Evolutionary conservation across 2,329 filamentous ascomycete genomes (phyloP).

Genomic region (Pseudocercospora musae): DNA sequence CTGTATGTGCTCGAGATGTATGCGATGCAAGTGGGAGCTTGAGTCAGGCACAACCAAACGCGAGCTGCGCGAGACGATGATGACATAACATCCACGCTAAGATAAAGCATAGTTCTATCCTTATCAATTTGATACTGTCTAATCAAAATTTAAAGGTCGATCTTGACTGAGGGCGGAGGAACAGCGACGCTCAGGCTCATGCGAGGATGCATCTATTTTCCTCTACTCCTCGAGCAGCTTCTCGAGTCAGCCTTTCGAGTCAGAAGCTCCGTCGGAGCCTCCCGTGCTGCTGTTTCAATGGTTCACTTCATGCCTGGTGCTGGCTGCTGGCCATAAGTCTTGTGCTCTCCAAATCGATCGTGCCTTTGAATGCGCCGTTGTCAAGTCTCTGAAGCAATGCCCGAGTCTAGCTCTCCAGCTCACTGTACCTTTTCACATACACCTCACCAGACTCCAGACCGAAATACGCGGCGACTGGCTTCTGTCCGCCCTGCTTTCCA

Average conservation of each 20-base stretch:
- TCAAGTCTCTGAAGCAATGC: not conserved
- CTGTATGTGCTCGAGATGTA: no score
- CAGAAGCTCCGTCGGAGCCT: no score
- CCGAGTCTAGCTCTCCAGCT: slow-evolving; percentile 6
- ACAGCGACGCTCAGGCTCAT: not conserved
- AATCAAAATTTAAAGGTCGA: no score
- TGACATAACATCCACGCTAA: not conserved
- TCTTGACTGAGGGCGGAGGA: not conserved
- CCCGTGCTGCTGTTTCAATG: no score
- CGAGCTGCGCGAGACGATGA: not conserved
- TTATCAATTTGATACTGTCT: no score
- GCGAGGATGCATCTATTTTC: not conserved
- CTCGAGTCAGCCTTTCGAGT: not conserved
- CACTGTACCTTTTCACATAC: slow-evolving; percentile 27
- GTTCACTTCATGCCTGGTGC: no score
- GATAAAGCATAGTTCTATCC: not conserved
- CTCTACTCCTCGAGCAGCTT: not conserved
- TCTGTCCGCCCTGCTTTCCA: slow-evolving; percentile 69
- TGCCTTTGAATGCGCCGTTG: not conserved
- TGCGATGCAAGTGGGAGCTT: not conserved
- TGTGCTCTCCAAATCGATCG: not conserved
- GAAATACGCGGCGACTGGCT: slow-evolving; percentile 92
- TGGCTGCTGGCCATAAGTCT: not conserved
- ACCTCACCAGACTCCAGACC: slow-evolving; percentile 67
- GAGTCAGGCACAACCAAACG: not conserved